Evolutionary conservation across 1,139 yeast genomes (phyloP).

Genomic region (Lodderomyces beijingensis): DNA sequence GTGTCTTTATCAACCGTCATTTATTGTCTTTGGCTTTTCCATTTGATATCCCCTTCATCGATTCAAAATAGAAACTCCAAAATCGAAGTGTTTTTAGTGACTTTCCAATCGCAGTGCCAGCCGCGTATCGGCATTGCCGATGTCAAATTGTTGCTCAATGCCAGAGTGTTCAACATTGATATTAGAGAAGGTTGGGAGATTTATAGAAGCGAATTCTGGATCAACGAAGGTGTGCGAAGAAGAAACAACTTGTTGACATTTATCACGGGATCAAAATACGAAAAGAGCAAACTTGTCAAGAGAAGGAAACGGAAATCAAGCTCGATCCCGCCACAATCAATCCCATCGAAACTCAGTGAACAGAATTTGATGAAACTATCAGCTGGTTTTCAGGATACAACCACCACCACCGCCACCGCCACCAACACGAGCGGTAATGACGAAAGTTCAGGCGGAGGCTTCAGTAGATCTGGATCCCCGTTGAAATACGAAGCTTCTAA

Average conservation of each 20-base stretch:
- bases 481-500: not conserved
- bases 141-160: constrained; percentile 71
- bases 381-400: too few species aligned
- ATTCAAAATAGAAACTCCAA: constrained; percentile 29
- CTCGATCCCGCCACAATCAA: constrained; percentile 1
- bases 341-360: constrained; percentile 21
- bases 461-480: not conserved
- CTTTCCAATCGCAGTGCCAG: constrained; percentile 44
- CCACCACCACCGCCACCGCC: too few species aligned
- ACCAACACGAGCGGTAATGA: too few species aligned
- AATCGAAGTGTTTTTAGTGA: constrained; percentile 40
- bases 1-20: constrained; percentile 31
- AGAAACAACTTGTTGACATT: constrained; percentile 43
- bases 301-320: constrained; percentile 28
- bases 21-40: constrained; percentile 25
- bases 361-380: constrained; percentile 22
- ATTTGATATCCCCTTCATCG: constrained; percentile 33
- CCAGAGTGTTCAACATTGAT: constrained; percentile 77
- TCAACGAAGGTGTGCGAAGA: constrained; percentile 72
- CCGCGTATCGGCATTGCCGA: constrained; percentile 44
- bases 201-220: constrained; percentile 92
- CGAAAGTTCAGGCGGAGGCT: too few species aligned
- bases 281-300: constrained; percentile 26
- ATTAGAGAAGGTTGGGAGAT: constrained; percentile 94
- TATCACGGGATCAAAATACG: constrained; percentile 16